phyloP scores from a whole-genome alignment of 169 alveolate species.

The Ichthyophthirius multifiliis region DNA sequence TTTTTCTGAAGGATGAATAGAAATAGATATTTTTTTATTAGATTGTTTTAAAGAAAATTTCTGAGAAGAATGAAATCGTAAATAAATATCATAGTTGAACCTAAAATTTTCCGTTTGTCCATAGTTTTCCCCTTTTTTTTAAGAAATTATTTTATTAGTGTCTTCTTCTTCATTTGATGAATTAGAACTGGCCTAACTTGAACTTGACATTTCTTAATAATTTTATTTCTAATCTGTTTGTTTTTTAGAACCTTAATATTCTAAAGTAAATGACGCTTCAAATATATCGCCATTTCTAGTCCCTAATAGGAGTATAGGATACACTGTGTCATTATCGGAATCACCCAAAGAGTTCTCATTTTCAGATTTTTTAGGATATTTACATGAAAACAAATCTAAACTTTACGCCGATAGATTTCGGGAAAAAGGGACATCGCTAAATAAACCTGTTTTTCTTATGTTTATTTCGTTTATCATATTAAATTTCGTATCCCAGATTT shows the following conservation, averaged over 20 bases:
- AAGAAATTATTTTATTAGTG: background rate
- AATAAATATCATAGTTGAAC: conserved; percentile 30
- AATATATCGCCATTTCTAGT: conserved; percentile 66
- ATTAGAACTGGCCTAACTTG: conserved; percentile 5
- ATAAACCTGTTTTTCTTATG: conserved; percentile 22
- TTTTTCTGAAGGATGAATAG: conserved; percentile 50
- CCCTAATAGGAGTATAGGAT: conserved; percentile 50
- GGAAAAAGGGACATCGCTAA: conserved; percentile 1
- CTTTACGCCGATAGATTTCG: conserved; percentile 43
- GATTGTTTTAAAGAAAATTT: conserved; percentile 13
- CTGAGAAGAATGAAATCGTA: conserved; percentile 54
- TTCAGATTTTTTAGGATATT: conserved; percentile 49
- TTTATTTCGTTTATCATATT: conserved; percentile 41
- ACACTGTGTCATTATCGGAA: background rate
- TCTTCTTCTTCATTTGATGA: background rate
- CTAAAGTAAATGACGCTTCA: conserved; percentile 44
- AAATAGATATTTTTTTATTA: conserved; percentile 26
- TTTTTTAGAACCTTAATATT: conserved; percentile 39
- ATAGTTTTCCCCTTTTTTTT: background rate
- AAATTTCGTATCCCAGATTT: conserved; percentile 79
- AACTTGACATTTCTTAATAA: background rate
- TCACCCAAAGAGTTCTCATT: conserved; percentile 9
- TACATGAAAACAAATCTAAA: conserved; percentile 73
- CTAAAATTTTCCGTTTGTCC: background rate
- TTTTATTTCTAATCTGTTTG: background rate